Base-by-base conservation (phyloP, 331 rosid species). In the Phaseolus coccineus region DNA sequence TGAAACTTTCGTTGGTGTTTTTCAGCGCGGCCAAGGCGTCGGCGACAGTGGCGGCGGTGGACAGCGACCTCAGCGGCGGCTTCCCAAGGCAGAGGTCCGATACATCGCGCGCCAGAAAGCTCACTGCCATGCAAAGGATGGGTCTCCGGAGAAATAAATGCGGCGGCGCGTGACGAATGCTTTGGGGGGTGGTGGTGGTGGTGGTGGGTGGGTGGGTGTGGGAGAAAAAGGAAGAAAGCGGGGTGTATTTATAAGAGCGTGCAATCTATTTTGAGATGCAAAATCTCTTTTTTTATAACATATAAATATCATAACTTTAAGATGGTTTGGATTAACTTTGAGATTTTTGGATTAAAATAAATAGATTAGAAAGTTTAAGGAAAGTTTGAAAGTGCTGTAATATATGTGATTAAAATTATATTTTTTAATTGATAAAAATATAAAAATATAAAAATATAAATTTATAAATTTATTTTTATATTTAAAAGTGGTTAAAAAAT, bases 81-180 rank as follows among this genome's bases (percentile, higher is more conserved):
- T 96, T 96, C 79, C 97, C 99, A 24, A 96, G 98, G 81, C 96
- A 93, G 89, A 96, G 99, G 83, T 96, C 99, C 27, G 98, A 96
- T 78, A 96, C 86, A 85, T 91, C 96, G 77, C 83, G 88, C 27
- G 88, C 66, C 76, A 90, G 85, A 76, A 90, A 89, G 86, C 85
- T 93, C 88, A 93, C 94, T 91, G 93, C 99, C 99, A 96, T 96
- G 73, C 99, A 96, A 89, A 44, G 73, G 14, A 2, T 71, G 30
- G 9, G 3, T 3, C 70, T 44, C 51, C 62, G 70, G 69, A n/a
- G 50, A 57, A 0, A 1, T 0, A 46, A 50, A 4, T 8, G 44
- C 48, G 50, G 39, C n/a, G 59, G 79, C 59, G 74, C 11, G 52
- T 19, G 71, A 4, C 1, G 15, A 30, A 5, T 7, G 4, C 0